A percentile compares a stretch with the other conserved stretches of the same genome.
Conservation (phyloP, 2,329 filamentous ascomycete genomes). For the Penicillium sp. region DNA sequence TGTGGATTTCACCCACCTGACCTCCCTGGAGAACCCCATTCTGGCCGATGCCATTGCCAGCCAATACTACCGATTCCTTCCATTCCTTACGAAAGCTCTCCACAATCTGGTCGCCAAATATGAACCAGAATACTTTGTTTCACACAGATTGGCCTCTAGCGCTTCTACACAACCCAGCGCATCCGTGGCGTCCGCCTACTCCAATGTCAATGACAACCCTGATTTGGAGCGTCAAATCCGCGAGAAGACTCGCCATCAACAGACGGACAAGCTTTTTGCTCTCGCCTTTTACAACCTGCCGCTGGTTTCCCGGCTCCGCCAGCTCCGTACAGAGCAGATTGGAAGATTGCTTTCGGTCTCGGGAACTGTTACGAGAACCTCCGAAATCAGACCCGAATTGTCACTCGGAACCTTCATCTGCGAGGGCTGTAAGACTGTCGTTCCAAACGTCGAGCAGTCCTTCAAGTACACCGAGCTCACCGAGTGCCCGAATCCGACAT, state of each 20-base stretch:
- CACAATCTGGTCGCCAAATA: constrained; percentile 94
- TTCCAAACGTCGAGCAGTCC: constrained; percentile 91
- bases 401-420: constrained; percentile 90
- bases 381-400: constrained; percentile 90
- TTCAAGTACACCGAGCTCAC: constrained; percentile 97
- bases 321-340: constrained; percentile 82
- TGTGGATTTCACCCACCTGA: constrained; percentile 70
- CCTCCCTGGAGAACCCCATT: constrained; percentile 69
- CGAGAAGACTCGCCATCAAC: constrained; percentile 79
- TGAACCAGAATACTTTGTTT: constrained; percentile 87
- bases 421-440: constrained; percentile 75
- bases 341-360: constrained; percentile 93
- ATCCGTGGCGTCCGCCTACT: constrained; percentile 55
- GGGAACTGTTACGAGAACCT: constrained; percentile 92
- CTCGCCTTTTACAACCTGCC: constrained; percentile 91
- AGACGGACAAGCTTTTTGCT: constrained; percentile 93
- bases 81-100: constrained; percentile 80
- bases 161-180: constrained; percentile 64
- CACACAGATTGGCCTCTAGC: constrained; percentile 79
- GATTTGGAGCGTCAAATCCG: constrained; percentile 50
- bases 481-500: constrained; percentile 83
- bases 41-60: constrained; percentile 80
- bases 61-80: constrained; percentile 92
- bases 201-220: constrained; percentile 58
- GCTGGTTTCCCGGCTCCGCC: constrained; percentile 77